Base-by-base conservation (phyloP, 2,329 filamentous ascomycete genomes). In the Pseudopyrenochaeta lycopersici region DNA sequence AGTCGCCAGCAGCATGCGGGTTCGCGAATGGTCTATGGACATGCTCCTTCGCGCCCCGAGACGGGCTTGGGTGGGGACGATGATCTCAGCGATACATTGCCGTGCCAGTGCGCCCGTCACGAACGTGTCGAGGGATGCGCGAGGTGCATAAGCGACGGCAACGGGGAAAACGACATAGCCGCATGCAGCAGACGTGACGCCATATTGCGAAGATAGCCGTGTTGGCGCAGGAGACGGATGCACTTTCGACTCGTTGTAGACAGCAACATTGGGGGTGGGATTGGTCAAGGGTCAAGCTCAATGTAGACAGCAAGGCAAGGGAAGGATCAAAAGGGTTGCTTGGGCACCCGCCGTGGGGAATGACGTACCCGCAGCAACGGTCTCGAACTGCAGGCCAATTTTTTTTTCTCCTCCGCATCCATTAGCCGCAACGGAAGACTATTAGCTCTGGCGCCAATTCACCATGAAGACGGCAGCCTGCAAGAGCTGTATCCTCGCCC, bases 141-240 rank as follows among this genome's bases (percentile, higher is more conserved):
- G 31, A 39, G 35, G 36, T 45, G 58, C 58, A 46, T 55, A 53
- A 55, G 58, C 57, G 57, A 58, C 43, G 20, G 41, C 56, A 52
- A 36, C 49, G 31, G 35, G 45, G 33, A 47, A 27, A 47, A 52
- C 33, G 54, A 41, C 36, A 15, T 36, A 42, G 52, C 21, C 52
- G 38, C 50, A 52, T 46, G 49, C 35, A 20, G 14, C 23, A 29
- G 27, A 5, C 11, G 15, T 62, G 56, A 60, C 56, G 59, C 49
- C 49, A 56, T 58, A 44, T 56, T 32, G 53, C 52, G 53, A 32
- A 21, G 17, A 42, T 17, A 29, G 4, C 7, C 21, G 40, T 15
- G 2, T 7, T 29, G 39, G 11, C 4, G 23, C 7, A 2, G 17
- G 11, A 27, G 23, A 9, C 9, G 23, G 23, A 27, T 27, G 23